These are phyloP conservation scores for Monilinia aucupariae DNA, from an alignment of 2,329 filamentous ascomycete species.

Conservation along the genomic window DNA sequence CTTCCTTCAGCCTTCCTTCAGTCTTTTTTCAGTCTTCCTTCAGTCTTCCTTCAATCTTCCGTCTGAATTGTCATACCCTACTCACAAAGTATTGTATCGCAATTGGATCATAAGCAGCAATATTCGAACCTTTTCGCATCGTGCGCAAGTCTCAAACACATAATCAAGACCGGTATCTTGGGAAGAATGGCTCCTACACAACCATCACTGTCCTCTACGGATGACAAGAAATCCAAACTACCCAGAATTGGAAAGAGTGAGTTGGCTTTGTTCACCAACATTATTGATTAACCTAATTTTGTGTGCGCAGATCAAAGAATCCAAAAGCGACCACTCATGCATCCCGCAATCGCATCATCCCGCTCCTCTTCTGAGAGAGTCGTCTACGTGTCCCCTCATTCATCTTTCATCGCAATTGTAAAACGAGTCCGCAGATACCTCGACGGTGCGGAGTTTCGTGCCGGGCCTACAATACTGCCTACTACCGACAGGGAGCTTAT, in stretches of 20 bases:
- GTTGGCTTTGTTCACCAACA: slow-evolving; percentile 24
- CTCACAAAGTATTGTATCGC: neutral
- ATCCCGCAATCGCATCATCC: slow-evolving; percentile 30
- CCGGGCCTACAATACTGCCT: slow-evolving; percentile 21
- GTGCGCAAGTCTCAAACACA: neutral
- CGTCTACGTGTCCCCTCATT: slow-evolving; percentile 31
- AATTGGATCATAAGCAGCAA: too few relatives aligned
- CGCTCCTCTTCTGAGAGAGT: slow-evolving; percentile 28
- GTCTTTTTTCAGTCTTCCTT: neutral
- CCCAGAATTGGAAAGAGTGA: slow-evolving; percentile 17
- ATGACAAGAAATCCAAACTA: neutral
- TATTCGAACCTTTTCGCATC: too few relatives aligned
- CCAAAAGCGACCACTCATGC: slow-evolving; percentile 34
- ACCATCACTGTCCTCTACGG: slow-evolving; percentile 14
- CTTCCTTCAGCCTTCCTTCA: neutral
- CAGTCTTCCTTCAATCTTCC: neutral
- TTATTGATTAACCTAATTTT: slow-evolving; percentile 15
- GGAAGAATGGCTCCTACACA: neutral
- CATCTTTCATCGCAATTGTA: slow-evolving; percentile 32
- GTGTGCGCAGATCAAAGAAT: slow-evolving; percentile 30
- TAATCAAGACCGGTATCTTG: neutral
- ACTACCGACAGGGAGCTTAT: slow-evolving; percentile 18
- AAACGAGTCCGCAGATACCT: slow-evolving; percentile 33
- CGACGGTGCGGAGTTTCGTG: slow-evolving; percentile 27
- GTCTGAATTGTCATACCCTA: neutral